Percentiles rank a stretch among this genome's conserved stretches.
phyloP scores from a whole-genome alignment of 2,329 filamentous ascomycete species.

The Aspergillus ustus region DNA sequence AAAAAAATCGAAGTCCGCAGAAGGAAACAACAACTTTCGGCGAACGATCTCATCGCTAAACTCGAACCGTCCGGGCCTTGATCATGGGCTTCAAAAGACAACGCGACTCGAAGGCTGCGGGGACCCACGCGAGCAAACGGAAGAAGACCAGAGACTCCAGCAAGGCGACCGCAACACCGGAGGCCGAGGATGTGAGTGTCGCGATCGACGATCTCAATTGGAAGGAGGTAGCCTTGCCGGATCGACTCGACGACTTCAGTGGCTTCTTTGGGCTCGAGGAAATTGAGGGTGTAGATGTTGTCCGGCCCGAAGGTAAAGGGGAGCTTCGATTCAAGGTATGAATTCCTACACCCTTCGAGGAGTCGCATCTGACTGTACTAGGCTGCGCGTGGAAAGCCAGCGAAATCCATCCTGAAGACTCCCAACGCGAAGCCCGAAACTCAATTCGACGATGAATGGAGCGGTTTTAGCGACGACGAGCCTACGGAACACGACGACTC shows the following conservation, averaged over 20 bases:
- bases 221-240: constrained; percentile 70
- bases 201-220: constrained; percentile 61
- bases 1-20: constrained; percentile 10
- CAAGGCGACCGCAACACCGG: constrained; percentile 19
- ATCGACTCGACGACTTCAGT: constrained; percentile 84
- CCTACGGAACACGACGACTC: constrained; percentile 25
- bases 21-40: constrained; percentile 2
- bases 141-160: constrained; percentile 33
- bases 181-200: constrained; percentile 34
- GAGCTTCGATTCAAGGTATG: constrained; percentile 49
- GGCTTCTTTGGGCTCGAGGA: constrained; percentile 93
- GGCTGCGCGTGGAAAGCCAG: constrained; percentile 40
- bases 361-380: constrained; percentile 24
- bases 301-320: constrained; percentile 64
- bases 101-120: constrained; percentile 35
- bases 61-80: neutral
- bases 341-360: neutral
- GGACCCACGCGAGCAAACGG: constrained; percentile 40
- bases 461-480: constrained; percentile 65
- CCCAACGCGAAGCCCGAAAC: constrained; percentile 24
- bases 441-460: constrained; percentile 62
- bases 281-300: constrained; percentile 86
- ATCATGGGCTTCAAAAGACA: constrained; percentile 44
- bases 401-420: constrained; percentile 38
- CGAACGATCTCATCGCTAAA: constrained; percentile 9